Percentiles rank a stretch among this genome's conserved stretches.
Evolutionary conservation across 495 filamentous ascomycete genomes (phyloP).

Genomic region (Aspergillus cristatus): DNA sequence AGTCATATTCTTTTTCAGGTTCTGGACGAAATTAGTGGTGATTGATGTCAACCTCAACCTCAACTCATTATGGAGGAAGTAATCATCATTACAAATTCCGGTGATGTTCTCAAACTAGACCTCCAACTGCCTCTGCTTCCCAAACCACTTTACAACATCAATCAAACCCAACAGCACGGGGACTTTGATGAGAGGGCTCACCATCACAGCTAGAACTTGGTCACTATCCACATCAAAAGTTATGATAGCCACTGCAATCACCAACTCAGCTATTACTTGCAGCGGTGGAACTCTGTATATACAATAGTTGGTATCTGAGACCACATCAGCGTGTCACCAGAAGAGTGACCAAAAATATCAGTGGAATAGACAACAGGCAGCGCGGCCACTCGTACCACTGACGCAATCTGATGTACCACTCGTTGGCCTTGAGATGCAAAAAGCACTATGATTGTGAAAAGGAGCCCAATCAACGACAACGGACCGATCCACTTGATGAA

Average conservation of each 20-base stretch:
- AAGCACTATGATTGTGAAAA: constrained; percentile 79
- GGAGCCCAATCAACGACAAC: constrained; percentile 71
- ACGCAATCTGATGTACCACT: constrained; percentile 77
- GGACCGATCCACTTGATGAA: constrained; percentile 65
- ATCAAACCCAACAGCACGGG: constrained; percentile 76
- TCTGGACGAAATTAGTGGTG: constrained; percentile 34
- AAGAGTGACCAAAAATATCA: constrained; percentile 64
- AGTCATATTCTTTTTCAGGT: constrained; percentile 36
- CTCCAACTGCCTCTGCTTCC: constrained; percentile 4
- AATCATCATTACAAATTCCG: no score
- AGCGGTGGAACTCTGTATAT: constrained; percentile 86
- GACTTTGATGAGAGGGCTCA: constrained; percentile 87
- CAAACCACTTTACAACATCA: constrained; percentile 58
- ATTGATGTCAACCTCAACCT: constrained; percentile 10
- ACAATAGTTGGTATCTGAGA: constrained; percentile 61
- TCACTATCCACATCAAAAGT: constrained; percentile 72
- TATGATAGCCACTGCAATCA: constrained; percentile 85
- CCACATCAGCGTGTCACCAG: constrained; percentile 45
- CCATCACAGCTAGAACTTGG: constrained; percentile 78
- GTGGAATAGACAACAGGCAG: constrained; percentile 74
- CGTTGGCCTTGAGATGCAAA: constrained; percentile 74
- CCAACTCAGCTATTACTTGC: constrained; percentile 90
- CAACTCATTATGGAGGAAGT: no score
- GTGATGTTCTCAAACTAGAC: no score
- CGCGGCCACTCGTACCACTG: constrained; percentile 69